Conservation (phyloP, 768 basidiomycete genomes). For the Mycena vulgaris region DNA sequence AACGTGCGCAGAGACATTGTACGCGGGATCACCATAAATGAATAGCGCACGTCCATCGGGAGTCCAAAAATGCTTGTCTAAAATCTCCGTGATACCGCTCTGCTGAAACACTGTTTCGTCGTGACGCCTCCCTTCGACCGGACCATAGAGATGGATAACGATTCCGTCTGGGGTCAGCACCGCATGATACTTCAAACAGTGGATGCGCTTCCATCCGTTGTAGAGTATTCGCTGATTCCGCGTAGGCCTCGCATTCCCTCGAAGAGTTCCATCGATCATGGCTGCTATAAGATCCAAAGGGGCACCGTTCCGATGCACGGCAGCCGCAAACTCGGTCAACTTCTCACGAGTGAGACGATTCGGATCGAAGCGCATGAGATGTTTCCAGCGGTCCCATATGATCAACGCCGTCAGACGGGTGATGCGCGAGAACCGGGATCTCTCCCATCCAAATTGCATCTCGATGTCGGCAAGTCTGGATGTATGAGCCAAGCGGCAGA, state of each 20-base stretch:
- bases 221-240: slow-evolving; percentile 38
- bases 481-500: slow-evolving; percentile 22
- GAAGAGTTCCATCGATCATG: slow-evolving; percentile 35
- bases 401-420: slow-evolving; percentile 21
- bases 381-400: slow-evolving; percentile 35
- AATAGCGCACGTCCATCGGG: slow-evolving; percentile 28
- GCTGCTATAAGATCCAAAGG: slow-evolving; percentile 25
- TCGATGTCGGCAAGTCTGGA: slow-evolving; percentile 27
- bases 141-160: slow-evolving; percentile 36
- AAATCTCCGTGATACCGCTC: slow-evolving; percentile 28
- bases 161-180: slow-evolving; percentile 36
- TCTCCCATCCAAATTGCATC: slow-evolving; percentile 39
- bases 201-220: slow-evolving; percentile 39
- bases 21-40: slow-evolving; percentile 38
- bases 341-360: slow-evolving; percentile 17
- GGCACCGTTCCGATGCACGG: slow-evolving; percentile 24
- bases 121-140: slow-evolving; percentile 36
- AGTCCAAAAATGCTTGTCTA: slow-evolving; percentile 34
- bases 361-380: slow-evolving; percentile 12
- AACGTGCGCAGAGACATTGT: slow-evolving; percentile 30
- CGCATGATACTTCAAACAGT: slow-evolving; percentile 34
- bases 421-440: slow-evolving; percentile 35
- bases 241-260: slow-evolving; percentile 10
- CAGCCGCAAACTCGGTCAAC: slow-evolving; percentile 5
- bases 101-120: slow-evolving; percentile 38